Evolutionary conservation across 2,329 filamentous ascomycete species (phyloP).

Genomic region (Fusarium tupiense): DNA sequence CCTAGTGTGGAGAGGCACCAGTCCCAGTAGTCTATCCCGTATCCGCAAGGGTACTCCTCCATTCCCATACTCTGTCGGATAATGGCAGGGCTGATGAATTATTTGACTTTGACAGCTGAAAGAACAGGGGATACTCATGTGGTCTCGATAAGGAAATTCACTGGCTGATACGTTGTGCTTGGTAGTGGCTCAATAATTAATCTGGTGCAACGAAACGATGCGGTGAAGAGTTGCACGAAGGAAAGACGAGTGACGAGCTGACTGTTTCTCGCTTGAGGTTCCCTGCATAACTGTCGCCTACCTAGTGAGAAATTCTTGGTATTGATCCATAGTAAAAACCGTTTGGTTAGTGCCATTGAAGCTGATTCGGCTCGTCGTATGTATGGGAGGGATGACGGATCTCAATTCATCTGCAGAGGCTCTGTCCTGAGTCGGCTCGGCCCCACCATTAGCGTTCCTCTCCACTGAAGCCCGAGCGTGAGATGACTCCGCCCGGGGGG

Average conservation of each 20-base stretch:
- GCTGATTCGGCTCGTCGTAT: slow-evolving; percentile 24
- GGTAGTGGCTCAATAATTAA: slow-evolving; percentile 9
- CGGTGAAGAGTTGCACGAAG: slow-evolving; percentile 30
- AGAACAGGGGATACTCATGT: slow-evolving; percentile 22
- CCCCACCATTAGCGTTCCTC: slow-evolving; percentile 13
- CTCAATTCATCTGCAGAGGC: slow-evolving; percentile 27
- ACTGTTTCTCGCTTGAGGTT: slow-evolving; percentile 23
- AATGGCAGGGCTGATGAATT: slow-evolving; percentile 2
- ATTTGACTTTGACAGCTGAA: slow-evolving; percentile 10
- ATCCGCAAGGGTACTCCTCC: not conserved
- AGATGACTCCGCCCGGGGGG: slow-evolving; percentile 17
- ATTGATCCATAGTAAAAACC: not conserved
- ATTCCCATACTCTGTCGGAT: not conserved
- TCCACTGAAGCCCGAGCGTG: slow-evolving; percentile 23
- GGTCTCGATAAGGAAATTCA: slow-evolving; percentile 1
- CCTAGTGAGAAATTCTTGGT: not conserved
- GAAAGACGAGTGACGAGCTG: slow-evolving; percentile 4
- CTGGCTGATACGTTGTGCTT: slow-evolving; percentile 5
- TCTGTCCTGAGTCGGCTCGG: slow-evolving; percentile 31
- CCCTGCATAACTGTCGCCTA: slow-evolving; percentile 19
- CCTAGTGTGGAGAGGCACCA: not conserved
- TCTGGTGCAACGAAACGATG: slow-evolving; percentile 29
- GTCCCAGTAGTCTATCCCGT: not conserved
- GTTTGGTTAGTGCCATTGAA: slow-evolving; percentile 5
- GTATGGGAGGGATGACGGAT: slow-evolving; percentile 2